These are phyloP conservation scores for Escovopsis sp. DNA, from an alignment of 2,329 filamentous ascomycete species.

Conservation along the genomic window DNA sequence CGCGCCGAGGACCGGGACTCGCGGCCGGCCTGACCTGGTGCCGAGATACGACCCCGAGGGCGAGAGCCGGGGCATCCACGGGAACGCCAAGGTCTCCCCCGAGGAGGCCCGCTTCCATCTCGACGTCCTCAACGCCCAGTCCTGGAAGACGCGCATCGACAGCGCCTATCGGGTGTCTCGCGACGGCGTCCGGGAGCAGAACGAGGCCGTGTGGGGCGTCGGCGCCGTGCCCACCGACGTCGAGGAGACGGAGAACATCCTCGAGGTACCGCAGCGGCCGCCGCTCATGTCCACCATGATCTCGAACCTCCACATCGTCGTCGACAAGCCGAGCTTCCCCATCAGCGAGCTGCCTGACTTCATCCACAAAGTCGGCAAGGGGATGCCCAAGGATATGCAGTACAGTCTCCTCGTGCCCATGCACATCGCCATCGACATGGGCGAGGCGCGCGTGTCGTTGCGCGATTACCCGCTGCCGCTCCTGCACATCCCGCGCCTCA, in stretches of 20 bases:
- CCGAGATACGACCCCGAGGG: constrained; percentile 70
- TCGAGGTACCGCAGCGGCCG: constrained; percentile 73
- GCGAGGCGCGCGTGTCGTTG: constrained; percentile 71
- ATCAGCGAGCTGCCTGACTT: constrained; percentile 69
- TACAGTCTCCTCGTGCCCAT: constrained; percentile 84
- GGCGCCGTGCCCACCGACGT: constrained; percentile 70
- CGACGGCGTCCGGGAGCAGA: constrained; percentile 61
- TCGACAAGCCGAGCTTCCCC: constrained; percentile 90
- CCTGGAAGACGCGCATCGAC: constrained; percentile 87
- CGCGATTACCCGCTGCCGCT: constrained; percentile 90
- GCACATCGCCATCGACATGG: constrained; percentile 78
- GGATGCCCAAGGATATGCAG: constrained; percentile 81
- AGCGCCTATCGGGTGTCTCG: constrained; percentile 53
- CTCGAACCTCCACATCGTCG: constrained; percentile 66
- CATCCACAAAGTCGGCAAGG: constrained; percentile 82
- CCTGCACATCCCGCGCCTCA: constrained; percentile 74
- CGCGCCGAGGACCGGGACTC: constrained; percentile 15
- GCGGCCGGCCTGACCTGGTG: constrained; percentile 23
- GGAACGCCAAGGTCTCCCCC: constrained; percentile 54
- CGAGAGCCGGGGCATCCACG: constrained; percentile 47
- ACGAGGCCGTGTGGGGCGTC: constrained; percentile 65
- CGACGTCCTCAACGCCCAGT: constrained; percentile 67
- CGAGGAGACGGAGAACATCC: constrained; percentile 69
- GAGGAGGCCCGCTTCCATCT: constrained; percentile 63
- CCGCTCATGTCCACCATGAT: constrained; percentile 68